These are phyloP conservation scores for Pleurotus ostreatus DNA, from an alignment of 768 basidiomycete genomes.

Conservation along the genomic window DNA sequence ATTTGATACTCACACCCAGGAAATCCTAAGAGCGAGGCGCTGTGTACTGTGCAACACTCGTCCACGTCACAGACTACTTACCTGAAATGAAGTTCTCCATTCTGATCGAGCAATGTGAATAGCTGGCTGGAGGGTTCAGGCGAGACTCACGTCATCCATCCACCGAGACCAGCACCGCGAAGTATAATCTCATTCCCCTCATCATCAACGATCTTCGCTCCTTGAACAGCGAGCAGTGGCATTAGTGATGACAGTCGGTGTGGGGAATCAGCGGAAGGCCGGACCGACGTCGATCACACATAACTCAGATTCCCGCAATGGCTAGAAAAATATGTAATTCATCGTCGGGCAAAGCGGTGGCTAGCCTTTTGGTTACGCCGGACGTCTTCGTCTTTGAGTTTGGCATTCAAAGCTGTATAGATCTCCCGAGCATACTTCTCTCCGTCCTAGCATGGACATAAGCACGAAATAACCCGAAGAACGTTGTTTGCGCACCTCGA, in stretches of 20 bases:
- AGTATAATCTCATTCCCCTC: slow-evolving; percentile 55
- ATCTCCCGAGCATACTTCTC: slow-evolving; percentile 61
- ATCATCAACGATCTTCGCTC: slow-evolving; percentile 57
- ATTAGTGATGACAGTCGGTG: slow-evolving; percentile 18
- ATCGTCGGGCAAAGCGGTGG: slow-evolving; percentile 41
- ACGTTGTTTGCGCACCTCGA: slow-evolving; percentile 41
- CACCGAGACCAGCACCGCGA: slow-evolving; percentile 74
- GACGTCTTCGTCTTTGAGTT: slow-evolving; percentile 62
- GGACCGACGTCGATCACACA: neutral
- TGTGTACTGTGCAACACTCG: no score
- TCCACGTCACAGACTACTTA: slow-evolving; percentile 12
- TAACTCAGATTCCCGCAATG: no score
- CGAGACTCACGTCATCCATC: slow-evolving; percentile 77
- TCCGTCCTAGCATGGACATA: slow-evolving; percentile 42
- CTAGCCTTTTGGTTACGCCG: slow-evolving; percentile 58
- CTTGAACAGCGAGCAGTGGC: slow-evolving; percentile 54
- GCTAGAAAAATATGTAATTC: neutral
- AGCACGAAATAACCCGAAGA: neutral
- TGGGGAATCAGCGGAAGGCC: neutral
- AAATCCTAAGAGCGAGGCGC: no score
- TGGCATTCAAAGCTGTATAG: slow-evolving; percentile 52
- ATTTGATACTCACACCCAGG: slow-evolving; percentile 83
- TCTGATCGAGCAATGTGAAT: slow-evolving; percentile 24
- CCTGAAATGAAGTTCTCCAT: slow-evolving; percentile 79
- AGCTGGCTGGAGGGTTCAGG: neutral